Conservation (phyloP, 2,329 filamentous ascomycete genomes). For the Penicillium psychrosexuale region DNA sequence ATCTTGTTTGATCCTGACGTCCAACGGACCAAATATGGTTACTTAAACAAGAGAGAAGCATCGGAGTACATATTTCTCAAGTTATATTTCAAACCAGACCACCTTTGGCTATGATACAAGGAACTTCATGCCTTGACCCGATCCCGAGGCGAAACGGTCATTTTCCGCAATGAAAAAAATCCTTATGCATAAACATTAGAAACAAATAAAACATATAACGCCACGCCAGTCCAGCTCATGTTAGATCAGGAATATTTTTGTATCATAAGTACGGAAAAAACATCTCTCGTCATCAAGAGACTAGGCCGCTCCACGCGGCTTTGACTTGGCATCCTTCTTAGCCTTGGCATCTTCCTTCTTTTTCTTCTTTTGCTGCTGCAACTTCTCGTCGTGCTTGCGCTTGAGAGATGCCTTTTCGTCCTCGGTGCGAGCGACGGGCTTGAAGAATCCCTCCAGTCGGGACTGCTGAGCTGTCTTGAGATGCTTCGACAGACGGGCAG, state of each 20-base stretch:
- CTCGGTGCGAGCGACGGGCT: conserved; percentile 82
- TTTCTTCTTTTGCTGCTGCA: conserved; percentile 92
- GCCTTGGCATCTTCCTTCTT: conserved; percentile 91
- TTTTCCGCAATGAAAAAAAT: conserved; percentile 4
- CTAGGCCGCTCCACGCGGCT: conserved; percentile 66
- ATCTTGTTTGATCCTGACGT: conserved; percentile 10
- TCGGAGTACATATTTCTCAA: background rate
- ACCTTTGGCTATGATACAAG: conserved; percentile 12
- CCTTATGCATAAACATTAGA: background rate
- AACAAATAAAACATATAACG: conserved; percentile 9
- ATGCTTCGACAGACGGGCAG: conserved; percentile 79
- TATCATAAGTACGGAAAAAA: background rate
- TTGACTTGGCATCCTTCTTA: conserved; percentile 86
- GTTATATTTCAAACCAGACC: background rate
- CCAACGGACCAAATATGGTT: background rate
- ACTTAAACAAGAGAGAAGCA: background rate
- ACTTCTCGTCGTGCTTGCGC: conserved; percentile 89
- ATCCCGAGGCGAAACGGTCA: background rate
- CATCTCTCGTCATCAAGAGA: background rate
- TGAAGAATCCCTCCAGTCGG: conserved; percentile 94
- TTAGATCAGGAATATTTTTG: conserved; percentile 8
- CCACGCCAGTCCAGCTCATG: conserved; percentile 14
- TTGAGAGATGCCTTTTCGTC: conserved; percentile 81
- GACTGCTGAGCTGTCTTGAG: conserved; percentile 88
- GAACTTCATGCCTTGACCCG: conserved; percentile 8